Base-by-base conservation (phyloP, 495 filamentous ascomycete genomes). In the Parmelia sp. region DNA sequence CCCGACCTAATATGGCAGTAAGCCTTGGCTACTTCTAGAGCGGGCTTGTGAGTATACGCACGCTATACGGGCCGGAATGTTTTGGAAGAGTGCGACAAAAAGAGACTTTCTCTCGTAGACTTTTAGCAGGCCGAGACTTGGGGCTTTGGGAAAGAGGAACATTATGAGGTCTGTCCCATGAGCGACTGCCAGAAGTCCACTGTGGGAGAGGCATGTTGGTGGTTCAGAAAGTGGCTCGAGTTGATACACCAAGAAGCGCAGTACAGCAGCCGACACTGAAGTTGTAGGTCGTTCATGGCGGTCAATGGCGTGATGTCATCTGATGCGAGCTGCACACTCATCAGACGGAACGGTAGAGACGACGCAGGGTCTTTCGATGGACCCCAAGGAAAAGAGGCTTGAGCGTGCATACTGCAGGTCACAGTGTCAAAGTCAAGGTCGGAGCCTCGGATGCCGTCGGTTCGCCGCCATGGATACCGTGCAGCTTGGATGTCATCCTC, bases 91-190 rank as follows among this genome's bases (percentile, higher is more conserved):
- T 56, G 37, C 61, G 37, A 51, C 40, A 36, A 23, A 56, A 40
- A 19, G 49, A 49, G 21, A 56, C 23, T 15, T 42, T 62, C 17
- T 62, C 49, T 21, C 49, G 47, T 29, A 62, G 33, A 31, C 60
- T 25, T 62, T 56, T 47, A 23, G 60, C 9, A 27, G 60, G 61
- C 15, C 49, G 61, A 42, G 36, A 56, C 19, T 63, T 57, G 8
- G 61, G 61, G 11, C 15, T 40, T 31, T 42, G 36, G 14, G 37
- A 39, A 42, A 39, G 61, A 25, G 61, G 61, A 21, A 57, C 49
- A 35, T 57, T 40, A 10, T 57, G 7, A 4, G 49, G 60, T 10
- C 47, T 36, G 2, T 25, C 37, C 36, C 35, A 57, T 36, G 51
- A 40, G 37, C 37, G 14, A 40, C 55, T 31, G 23, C 60, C 45